Conservation (phyloP, 2,329 filamentous ascomycete genomes). For the Aspergillus candidus region DNA sequence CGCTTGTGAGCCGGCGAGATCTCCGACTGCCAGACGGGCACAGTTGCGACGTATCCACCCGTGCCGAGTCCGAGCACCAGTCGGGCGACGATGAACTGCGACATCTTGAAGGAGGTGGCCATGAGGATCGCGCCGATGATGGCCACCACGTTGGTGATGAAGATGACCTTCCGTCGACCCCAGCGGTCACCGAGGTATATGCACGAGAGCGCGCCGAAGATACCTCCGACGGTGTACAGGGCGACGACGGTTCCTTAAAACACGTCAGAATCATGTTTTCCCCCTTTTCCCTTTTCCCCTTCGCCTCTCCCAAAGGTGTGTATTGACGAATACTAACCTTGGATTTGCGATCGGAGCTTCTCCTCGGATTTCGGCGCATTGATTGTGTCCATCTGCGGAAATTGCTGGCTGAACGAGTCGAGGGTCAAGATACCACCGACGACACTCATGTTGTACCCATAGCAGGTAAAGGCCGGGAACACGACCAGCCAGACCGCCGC, state of each 20-base stretch:
- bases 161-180: conserved; percentile 40
- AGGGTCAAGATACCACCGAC: conserved; percentile 57
- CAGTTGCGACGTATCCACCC: conserved; percentile 41
- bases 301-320: background rate
- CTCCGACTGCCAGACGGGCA: conserved; percentile 43
- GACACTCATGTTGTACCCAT: conserved; percentile 49
- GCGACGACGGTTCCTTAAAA: conserved; percentile 34
- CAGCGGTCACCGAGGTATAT: conserved; percentile 42
- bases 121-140: conserved; percentile 42
- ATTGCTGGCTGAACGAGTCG: conserved; percentile 49
- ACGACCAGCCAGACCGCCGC: conserved; percentile 23
- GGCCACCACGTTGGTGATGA: conserved; percentile 33
- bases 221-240: conserved; percentile 41
- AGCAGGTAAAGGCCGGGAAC: conserved; percentile 35
- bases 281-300: too few relatives aligned
- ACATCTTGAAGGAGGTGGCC: conserved; percentile 38
- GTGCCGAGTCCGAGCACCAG: conserved; percentile 40
- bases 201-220: conserved; percentile 42
- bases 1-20: conserved; percentile 37
- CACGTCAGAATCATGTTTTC: background rate
- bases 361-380: conserved; percentile 32
- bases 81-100: conserved; percentile 42
- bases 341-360: conserved; percentile 39
- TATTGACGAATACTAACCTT: conserved; percentile 24
- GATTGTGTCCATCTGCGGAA: conserved; percentile 46